Evolutionary conservation across 2,329 filamentous ascomycete species (phyloP).

Genomic region (Penicillium thymicola): DNA sequence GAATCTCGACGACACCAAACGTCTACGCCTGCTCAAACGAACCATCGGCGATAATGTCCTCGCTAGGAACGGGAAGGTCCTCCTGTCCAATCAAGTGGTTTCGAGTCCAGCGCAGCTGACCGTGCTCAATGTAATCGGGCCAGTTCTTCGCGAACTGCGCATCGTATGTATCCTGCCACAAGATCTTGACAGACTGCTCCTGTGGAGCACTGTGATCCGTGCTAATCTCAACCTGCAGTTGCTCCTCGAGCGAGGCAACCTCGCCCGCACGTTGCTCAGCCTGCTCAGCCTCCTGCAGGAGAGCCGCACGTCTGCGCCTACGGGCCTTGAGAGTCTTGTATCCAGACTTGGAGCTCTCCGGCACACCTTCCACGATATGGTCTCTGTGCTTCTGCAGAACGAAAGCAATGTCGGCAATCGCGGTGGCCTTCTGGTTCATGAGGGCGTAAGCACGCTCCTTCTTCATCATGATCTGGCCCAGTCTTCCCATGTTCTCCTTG

Average conservation of each 20-base stretch:
- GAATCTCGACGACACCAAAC: neutral
- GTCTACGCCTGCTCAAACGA: slow-evolving; percentile 8
- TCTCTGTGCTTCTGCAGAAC: slow-evolving; percentile 52
- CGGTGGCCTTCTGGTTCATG: slow-evolving; percentile 65
- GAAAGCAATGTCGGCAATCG: slow-evolving; percentile 58
- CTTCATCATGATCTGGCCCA: slow-evolving; percentile 46
- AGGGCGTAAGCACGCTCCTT: slow-evolving; percentile 51
- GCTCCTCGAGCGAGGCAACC: slow-evolving; percentile 22
- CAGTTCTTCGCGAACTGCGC: slow-evolving; percentile 42
- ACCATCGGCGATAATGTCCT: slow-evolving; percentile 24
- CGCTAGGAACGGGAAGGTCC: slow-evolving; percentile 5
- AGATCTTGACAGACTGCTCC: slow-evolving; percentile 41
- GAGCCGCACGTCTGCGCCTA: slow-evolving; percentile 31
- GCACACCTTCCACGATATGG: slow-evolving; percentile 31
- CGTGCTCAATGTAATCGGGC: slow-evolving; percentile 45
- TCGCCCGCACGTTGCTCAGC: slow-evolving; percentile 23
- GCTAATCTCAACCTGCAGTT: slow-evolving; percentile 30
- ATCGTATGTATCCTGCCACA: slow-evolving; percentile 47
- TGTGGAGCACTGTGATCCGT: slow-evolving; percentile 27
- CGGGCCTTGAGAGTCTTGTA: slow-evolving; percentile 32
- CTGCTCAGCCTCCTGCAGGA: slow-evolving; percentile 23
- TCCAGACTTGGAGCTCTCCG: slow-evolving; percentile 27
- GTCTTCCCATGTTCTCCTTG: slow-evolving; percentile 39
- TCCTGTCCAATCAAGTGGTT: slow-evolving; percentile 38
- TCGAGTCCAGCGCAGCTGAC: slow-evolving; percentile 36